Conservation (phyloP, 2,329 filamentous ascomycete genomes). For the Aschersonia sp. region DNA sequence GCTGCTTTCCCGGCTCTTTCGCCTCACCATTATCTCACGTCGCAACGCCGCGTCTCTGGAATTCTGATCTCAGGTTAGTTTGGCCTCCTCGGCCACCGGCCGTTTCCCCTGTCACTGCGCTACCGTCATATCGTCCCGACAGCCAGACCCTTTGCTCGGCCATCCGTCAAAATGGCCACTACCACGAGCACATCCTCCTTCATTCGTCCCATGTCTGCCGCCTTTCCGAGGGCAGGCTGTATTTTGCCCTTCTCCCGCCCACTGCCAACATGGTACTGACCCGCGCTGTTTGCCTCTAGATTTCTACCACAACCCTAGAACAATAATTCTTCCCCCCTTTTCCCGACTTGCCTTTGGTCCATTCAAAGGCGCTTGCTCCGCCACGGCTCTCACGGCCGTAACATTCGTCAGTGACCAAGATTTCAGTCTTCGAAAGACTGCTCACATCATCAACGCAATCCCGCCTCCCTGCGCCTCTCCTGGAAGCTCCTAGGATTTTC, state of each 20-base stretch:
- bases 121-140: slow-evolving; percentile 3
- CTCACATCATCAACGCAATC: slow-evolving; percentile 52
- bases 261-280: background rate
- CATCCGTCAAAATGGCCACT: slow-evolving; percentile 4
- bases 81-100: slow-evolving; percentile 3
- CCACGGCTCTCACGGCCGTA: slow-evolving; percentile 50
- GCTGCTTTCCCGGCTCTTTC: no score
- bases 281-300: no score
- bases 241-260: background rate
- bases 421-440: slow-evolving; percentile 51
- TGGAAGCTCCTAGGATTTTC: slow-evolving; percentile 31
- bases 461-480: slow-evolving; percentile 40
- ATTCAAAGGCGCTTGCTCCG: slow-evolving; percentile 45
- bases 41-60: slow-evolving; percentile 1
- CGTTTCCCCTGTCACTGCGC: slow-evolving; percentile 4
- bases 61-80: slow-evolving; percentile 3
- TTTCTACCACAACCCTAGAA: no score
- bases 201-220: background rate
- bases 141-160: slow-evolving; percentile 4
- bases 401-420: slow-evolving; percentile 51
- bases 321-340: no score
- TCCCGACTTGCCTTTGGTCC: slow-evolving; percentile 46
- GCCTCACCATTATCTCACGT: background rate
- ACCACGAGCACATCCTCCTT: background rate
- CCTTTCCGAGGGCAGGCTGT: background rate